Percentiles rank a stretch among this genome's conserved stretches.
phyloP scores from a whole-genome alignment of 306 rosid genomes.

The Vigna nakashimae region DNA sequence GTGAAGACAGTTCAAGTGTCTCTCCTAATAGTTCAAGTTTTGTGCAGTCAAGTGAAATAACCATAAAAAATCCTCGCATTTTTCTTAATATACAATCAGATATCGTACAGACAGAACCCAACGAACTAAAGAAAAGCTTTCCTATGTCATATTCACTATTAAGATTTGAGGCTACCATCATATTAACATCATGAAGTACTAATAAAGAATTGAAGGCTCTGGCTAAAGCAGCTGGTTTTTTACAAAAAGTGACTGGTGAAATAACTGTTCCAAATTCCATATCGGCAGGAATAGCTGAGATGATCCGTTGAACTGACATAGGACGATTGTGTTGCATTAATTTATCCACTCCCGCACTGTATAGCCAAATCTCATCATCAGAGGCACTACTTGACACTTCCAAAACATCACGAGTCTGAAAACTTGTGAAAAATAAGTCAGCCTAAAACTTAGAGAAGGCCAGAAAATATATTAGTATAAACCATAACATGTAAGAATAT shows the following conservation, averaged over 20 bases:
- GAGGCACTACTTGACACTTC: slow-evolving; percentile 60
- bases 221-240: slow-evolving; percentile 63
- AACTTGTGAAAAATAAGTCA: slow-evolving; percentile 55
- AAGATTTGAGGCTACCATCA: slow-evolving; percentile 55
- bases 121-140: slow-evolving; percentile 77
- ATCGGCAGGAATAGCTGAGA: slow-evolving; percentile 50
- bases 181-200: slow-evolving; percentile 76
- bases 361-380: slow-evolving; percentile 76
- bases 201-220: slow-evolving; percentile 63
- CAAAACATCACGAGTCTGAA: slow-evolving; percentile 77
- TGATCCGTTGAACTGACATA: slow-evolving; percentile 52
- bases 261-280: slow-evolving; percentile 65
- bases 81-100: slow-evolving; percentile 84
- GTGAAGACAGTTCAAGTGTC: slow-evolving; percentile 57
- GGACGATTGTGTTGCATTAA: slow-evolving; percentile 52
- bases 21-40: slow-evolving; percentile 83
- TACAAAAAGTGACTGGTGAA: slow-evolving; percentile 62
- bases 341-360: slow-evolving; percentile 55
- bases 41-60: slow-evolving; percentile 86
- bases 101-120: slow-evolving; percentile 79
- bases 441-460: slow-evolving; percentile 45
- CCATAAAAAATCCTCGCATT: slow-evolving; percentile 88
- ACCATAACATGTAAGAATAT: slow-evolving; percentile 22
- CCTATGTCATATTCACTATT: slow-evolving; percentile 62
- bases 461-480: slow-evolving; percentile 36